These are phyloP conservation scores for Penicillium sp. DNA, from an alignment of 2,329 filamentous ascomycete genomes.

Conservation along the genomic window DNA sequence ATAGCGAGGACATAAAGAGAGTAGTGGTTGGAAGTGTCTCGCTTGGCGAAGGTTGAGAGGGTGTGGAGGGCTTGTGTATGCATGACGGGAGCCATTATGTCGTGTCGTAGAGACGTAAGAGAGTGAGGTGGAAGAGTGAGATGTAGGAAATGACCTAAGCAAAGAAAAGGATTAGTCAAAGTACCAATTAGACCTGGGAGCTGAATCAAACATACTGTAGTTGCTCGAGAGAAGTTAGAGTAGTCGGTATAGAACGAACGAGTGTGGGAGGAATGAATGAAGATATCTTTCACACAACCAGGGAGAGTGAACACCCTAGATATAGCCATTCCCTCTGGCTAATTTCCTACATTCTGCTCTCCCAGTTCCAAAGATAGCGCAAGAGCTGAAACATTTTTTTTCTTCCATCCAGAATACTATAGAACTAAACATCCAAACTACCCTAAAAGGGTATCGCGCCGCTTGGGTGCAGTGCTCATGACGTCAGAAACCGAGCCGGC, in stretches of 20 bases:
- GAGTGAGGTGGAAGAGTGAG: not conserved
- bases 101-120: not conserved
- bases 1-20: conserved; percentile 26
- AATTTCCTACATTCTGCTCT: not conserved
- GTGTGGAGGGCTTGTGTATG: not conserved
- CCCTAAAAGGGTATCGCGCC: conserved; percentile 15
- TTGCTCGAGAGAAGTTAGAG: not conserved
- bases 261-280: not conserved
- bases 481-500: conserved; percentile 25
- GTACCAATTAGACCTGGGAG: not conserved
- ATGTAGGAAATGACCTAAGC: not conserved
- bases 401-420: not conserved
- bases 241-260: not conserved
- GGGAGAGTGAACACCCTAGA: not conserved
- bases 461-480: conserved; percentile 4
- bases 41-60: conserved; percentile 14
- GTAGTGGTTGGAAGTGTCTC: conserved; percentile 10
- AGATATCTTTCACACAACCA: not conserved
- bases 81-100: not conserved
- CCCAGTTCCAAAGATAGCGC: conserved; percentile 10
- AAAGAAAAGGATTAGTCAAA: not conserved
- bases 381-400: conserved; percentile 16
- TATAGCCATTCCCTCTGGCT: not conserved
- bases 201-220: not conserved
- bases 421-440: conserved; percentile 7